Conservation (phyloP, 768 basidiomycete species). For the Amanita thiersii region DNA sequence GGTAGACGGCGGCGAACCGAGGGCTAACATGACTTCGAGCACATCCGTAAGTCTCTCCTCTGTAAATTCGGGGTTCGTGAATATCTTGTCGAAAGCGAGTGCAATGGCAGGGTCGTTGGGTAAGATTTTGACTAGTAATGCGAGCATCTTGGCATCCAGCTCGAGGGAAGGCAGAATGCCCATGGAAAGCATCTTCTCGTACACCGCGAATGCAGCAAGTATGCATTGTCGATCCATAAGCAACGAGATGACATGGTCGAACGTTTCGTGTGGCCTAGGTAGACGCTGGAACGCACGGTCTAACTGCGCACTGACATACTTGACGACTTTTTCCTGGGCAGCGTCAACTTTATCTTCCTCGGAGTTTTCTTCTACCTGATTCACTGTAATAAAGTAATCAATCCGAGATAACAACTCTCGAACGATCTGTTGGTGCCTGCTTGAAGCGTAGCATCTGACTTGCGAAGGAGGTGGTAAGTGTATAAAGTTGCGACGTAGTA, state of each 20-base stretch:
- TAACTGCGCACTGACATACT: neutral
- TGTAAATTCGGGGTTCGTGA: conserved; percentile 18
- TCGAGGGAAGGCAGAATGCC: conserved; percentile 27
- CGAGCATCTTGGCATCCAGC: conserved; percentile 33
- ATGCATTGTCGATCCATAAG: conserved; percentile 31
- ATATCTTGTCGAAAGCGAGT: conserved; percentile 13
- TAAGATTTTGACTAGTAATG: conserved; percentile 20
- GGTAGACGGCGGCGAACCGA: conserved; percentile 12
- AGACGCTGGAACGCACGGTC: neutral
- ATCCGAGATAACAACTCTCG: too few relatives aligned
- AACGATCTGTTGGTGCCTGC: too few relatives aligned
- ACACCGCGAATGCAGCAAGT: conserved; percentile 29
- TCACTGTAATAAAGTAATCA: too few relatives aligned
- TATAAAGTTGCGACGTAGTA: too few relatives aligned
- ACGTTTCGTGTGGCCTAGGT: conserved; percentile 14
- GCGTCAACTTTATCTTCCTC: too few relatives aligned
- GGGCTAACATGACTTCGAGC: conserved; percentile 14
- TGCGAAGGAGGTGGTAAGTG: too few relatives aligned
- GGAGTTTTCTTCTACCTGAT: too few relatives aligned
- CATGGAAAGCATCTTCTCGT: conserved; percentile 31
- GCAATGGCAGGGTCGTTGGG: conserved; percentile 13
- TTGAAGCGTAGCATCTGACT: too few relatives aligned
- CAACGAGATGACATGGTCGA: conserved; percentile 28
- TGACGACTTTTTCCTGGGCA: neutral
- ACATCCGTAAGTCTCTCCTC: conserved; percentile 20